Percentiles rank a stretch among this genome's conserved stretches.
phyloP scores from a whole-genome alignment of 169 alveolate species.

The Plasmodium relictum region DNA sequence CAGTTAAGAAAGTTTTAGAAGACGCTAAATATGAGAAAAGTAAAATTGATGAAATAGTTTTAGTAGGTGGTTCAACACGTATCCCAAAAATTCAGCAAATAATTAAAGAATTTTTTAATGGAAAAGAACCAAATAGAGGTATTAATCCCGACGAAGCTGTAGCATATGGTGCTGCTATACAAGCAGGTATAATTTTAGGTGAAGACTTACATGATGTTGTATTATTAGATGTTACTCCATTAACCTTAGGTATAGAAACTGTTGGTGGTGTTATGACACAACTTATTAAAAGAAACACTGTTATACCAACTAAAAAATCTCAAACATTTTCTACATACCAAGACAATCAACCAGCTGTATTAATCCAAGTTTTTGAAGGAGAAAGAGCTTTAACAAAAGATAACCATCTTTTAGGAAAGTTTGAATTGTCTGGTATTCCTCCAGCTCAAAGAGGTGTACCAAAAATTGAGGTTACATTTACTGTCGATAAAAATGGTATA shows the following conservation, averaged over 20 bases:
- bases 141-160: constrained; percentile 97
- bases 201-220: constrained; percentile 95
- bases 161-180: constrained; percentile 98
- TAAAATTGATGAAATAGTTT: constrained; percentile 96
- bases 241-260: constrained; percentile 92
- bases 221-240: constrained; percentile 97
- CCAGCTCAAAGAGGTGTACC: constrained; percentile 98
- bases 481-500: constrained; percentile 97
- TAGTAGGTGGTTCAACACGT: constrained; percentile 97
- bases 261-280: constrained; percentile 93
- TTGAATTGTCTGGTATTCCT: constrained; percentile 96
- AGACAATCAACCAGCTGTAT: constrained; percentile 96
- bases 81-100: constrained; percentile 95
- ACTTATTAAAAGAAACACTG: constrained; percentile 96
- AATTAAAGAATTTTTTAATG: constrained; percentile 94
- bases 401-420: constrained; percentile 96
- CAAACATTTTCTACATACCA: constrained; percentile 97
- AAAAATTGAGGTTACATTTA: constrained; percentile 97
- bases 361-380: constrained; percentile 97
- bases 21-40: constrained; percentile 92
- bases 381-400: constrained; percentile 98
- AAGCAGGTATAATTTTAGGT: constrained; percentile 96
- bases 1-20: constrained; percentile 93
- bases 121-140: constrained; percentile 94
- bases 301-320: constrained; percentile 97